Percentiles rank a stretch among this genome's conserved stretches.
These are phyloP conservation scores for Gaertneriomyces semiglobifer DNA, from an alignment of 192 early-diverging fungal species.

Conservation along the genomic window DNA sequence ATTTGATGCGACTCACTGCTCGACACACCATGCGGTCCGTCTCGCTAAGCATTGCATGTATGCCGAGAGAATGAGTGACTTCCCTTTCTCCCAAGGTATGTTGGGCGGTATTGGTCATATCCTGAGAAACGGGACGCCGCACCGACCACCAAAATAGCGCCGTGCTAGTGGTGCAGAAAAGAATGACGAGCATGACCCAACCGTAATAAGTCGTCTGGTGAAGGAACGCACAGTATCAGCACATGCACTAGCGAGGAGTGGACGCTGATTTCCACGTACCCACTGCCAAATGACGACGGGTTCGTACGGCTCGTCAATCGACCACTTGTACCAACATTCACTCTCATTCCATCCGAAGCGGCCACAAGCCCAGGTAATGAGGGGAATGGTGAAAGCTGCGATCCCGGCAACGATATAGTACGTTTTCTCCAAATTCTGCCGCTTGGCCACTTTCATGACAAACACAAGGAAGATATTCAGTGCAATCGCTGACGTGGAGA, in stretches of 20 bases:
- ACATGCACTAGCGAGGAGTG: too few relatives aligned
- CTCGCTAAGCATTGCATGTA: background rate
- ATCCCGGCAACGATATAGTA: slow-evolving; percentile 10
- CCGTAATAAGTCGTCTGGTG: slow-evolving; percentile 2
- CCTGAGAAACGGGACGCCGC: background rate
- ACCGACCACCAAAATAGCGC: background rate
- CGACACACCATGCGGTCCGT: slow-evolving; percentile 12
- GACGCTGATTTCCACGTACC: background rate
- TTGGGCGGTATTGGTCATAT: too few relatives aligned
- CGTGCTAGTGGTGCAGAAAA: slow-evolving; percentile 12
- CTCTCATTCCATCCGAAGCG: slow-evolving; percentile 20
- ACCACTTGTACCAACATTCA: slow-evolving; percentile 22
- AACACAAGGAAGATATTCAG: slow-evolving; percentile 25
- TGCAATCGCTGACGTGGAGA: slow-evolving; percentile 15
- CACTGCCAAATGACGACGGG: slow-evolving; percentile 12
- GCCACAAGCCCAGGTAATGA: background rate
- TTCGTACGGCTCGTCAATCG: too few relatives aligned
- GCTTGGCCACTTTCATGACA: slow-evolving; percentile 4
- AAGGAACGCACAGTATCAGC: background rate
- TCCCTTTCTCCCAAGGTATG: too few relatives aligned
- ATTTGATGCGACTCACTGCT: slow-evolving; percentile 11
- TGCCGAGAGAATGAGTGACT: too few relatives aligned
- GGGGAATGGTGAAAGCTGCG: slow-evolving; percentile 10
- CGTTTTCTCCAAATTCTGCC: slow-evolving; percentile 3
- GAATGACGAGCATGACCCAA: slow-evolving; percentile 11